These are phyloP conservation scores for Zymoseptoria passerinii DNA, from an alignment of 2,329 filamentous ascomycete genomes.

Conservation along the genomic window DNA sequence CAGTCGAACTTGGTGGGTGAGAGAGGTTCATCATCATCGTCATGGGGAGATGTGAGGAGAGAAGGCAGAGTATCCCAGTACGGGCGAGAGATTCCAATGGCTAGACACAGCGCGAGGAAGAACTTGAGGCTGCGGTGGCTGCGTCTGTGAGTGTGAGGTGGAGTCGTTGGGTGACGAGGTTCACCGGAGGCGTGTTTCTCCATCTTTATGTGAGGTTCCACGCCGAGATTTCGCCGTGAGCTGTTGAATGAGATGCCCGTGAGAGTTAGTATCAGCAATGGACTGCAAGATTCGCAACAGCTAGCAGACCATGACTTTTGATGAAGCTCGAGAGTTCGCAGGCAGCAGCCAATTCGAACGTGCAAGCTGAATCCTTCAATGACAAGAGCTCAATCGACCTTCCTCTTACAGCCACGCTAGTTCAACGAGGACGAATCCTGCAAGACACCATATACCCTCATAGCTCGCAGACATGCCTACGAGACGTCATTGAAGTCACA, in stretches of 20 bases:
- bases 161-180: neutral
- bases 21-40: too few species aligned
- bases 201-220: neutral
- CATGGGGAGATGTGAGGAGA: neutral
- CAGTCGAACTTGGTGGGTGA: conserved; percentile 9
- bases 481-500: too few species aligned
- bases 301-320: too few species aligned
- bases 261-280: too few species aligned
- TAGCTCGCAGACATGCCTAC: too few species aligned
- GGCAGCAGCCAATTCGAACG: neutral
- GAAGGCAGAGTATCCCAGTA: neutral
- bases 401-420: too few species aligned
- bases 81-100: neutral
- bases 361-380: neutral
- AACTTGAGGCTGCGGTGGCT: neutral
- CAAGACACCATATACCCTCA: too few species aligned
- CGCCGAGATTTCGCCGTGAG: too few species aligned
- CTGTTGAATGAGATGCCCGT: too few species aligned
- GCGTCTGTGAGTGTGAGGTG: neutral
- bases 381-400: neutral
- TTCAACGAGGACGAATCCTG: neutral
- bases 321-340: neutral
- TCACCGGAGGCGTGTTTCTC: neutral
- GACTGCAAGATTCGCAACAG: too few species aligned
- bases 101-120: neutral